Conservation (phyloP, 352 stramenopile genomes). For the Globisporangium rhizosaccharum region DNA sequence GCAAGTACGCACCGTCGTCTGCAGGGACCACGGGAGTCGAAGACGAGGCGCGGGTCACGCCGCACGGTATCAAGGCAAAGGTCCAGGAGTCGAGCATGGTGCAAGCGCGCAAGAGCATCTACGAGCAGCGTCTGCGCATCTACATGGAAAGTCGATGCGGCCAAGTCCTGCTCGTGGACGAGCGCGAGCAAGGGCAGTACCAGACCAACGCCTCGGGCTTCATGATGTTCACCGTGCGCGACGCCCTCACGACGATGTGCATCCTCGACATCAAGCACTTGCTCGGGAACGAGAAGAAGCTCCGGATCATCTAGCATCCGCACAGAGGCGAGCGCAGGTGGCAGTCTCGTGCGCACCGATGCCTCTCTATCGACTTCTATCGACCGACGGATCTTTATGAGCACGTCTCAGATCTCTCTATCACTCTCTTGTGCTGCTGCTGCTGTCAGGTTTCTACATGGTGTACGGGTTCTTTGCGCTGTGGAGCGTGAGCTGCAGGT, state of each 20-base stretch:
- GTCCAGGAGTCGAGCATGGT: neutral
- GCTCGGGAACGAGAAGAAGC: conserved; percentile 13
- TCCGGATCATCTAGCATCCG: neutral
- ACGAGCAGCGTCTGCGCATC: conserved; percentile 3
- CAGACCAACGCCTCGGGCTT: conserved; percentile 3
- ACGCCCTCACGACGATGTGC: conserved; percentile 2
- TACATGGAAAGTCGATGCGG: conserved; percentile 2
- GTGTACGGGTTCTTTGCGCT: conserved; percentile 20
- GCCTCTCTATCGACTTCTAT: too few species aligned
- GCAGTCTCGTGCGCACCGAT: too few species aligned
- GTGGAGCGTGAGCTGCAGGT: conserved; percentile 30
- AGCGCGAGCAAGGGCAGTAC: conserved; percentile 4
- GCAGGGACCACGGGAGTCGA: too few species aligned
- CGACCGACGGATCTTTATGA: too few species aligned
- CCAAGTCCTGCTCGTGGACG: conserved; percentile 6
- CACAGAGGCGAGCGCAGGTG: too few species aligned
- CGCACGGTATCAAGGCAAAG: too few species aligned
- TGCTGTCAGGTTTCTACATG: neutral
- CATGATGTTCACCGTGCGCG: conserved; percentile 6
- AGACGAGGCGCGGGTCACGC: too few species aligned
- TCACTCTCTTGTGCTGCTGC: neutral
- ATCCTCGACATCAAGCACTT: conserved; percentile 14
- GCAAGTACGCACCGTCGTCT: too few species aligned
- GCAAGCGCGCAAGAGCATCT: conserved; percentile 5
- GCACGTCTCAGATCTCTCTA: too few species aligned